Percentiles rank a stretch among this genome's conserved stretches.
Conservation (phyloP, 345 rosid genomes). For the Populus alba region DNA sequence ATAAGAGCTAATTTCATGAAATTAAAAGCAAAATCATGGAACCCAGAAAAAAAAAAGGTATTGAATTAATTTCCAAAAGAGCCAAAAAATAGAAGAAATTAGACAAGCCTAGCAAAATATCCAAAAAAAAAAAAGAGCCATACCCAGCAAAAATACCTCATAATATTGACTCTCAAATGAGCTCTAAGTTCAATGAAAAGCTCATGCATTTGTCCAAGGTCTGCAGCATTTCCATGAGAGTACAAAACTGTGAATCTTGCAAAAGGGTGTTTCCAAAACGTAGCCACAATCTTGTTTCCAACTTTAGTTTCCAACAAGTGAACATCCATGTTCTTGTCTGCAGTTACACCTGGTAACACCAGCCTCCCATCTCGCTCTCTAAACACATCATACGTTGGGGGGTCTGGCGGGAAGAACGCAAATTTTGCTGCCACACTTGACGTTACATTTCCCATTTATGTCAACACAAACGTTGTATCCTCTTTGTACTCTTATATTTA, state of each 20-base stretch:
- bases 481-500: neutral
- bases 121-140: neutral
- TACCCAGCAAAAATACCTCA: conserved; percentile 51
- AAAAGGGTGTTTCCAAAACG: conserved; percentile 93
- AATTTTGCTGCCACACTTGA: conserved; percentile 93
- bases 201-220: conserved; percentile 93
- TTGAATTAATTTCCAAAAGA: neutral
- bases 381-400: conserved; percentile 71
- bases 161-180: conserved; percentile 86
- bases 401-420: conserved; percentile 97
- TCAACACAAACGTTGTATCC: neutral
- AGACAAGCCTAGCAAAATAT: neutral
- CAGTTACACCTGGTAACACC: conserved; percentile 58
- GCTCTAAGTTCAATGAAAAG: conserved; percentile 96
- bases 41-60: neutral
- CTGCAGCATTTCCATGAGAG: conserved; percentile 98
- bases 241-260: conserved; percentile 85
- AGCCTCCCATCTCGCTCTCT: conserved; percentile 63
- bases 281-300: conserved; percentile 80
- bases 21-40: neutral
- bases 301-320: conserved; percentile 72
- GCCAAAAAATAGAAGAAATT: neutral
- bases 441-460: conserved; percentile 86
- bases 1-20: neutral
- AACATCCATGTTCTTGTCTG: conserved; percentile 78